These are phyloP conservation scores for Heterobasidion parviporum DNA, from an alignment of 1,284 basidiomycete species.

Conservation along the genomic window DNA sequence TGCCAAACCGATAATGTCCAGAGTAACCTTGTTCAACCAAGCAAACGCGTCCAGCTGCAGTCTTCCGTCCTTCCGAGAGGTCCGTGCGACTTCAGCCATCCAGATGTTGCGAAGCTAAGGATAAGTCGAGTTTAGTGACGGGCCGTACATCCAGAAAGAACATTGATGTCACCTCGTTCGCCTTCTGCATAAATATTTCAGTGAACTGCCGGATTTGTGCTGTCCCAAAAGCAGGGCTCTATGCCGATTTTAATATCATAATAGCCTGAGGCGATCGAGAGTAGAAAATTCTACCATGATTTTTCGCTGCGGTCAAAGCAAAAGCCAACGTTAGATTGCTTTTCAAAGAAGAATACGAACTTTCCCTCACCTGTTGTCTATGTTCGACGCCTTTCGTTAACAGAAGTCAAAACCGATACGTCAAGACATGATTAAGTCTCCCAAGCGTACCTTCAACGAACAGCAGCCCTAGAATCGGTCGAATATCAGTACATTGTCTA, in stretches of 20 bases:
- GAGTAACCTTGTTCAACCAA: conserved; percentile 35
- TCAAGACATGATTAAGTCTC: neutral
- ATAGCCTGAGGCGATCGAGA: too few relatives aligned
- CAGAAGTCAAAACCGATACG: neutral
- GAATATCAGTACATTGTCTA: neutral
- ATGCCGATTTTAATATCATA: neutral
- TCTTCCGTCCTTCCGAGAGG: conserved; percentile 3
- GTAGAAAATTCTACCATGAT: conserved; percentile 4
- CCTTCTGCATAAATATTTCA: conserved; percentile 21
- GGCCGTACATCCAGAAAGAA: neutral
- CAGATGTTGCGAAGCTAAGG: conserved; percentile 18
- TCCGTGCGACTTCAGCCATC: conserved; percentile 5
- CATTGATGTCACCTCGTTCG: conserved; percentile 13
- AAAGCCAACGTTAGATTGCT: neutral
- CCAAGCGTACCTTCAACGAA: conserved; percentile 1
- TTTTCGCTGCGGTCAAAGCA: neutral
- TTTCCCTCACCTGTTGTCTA: conserved; percentile 1
- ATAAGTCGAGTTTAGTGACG: neutral
- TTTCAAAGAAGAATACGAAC: neutral
- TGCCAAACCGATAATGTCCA: conserved; percentile 43
- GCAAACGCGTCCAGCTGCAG: conserved; percentile 29
- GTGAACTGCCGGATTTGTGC: conserved; percentile 24
- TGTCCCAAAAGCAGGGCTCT: conserved; percentile 25
- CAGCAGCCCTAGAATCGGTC: neutral
- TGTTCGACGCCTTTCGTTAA: conserved; percentile 1